A percentile compares a stretch with the other conserved stretches of the same genome.
These are phyloP conservation scores for Helianthus tuberosus DNA, from an alignment of 129 eudicot species.

Conservation along the genomic window DNA sequence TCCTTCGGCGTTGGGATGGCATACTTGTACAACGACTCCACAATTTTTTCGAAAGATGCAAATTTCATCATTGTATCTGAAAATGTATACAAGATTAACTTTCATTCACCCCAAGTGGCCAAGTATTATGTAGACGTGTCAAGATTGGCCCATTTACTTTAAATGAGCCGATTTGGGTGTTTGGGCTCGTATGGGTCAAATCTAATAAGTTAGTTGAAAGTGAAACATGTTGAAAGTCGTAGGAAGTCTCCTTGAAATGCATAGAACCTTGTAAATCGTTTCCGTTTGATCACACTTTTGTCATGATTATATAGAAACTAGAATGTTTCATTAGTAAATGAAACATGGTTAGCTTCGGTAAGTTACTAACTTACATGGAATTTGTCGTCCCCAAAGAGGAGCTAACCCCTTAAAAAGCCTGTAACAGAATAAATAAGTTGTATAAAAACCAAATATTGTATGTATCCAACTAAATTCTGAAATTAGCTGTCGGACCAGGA, in stretches of 20 bases:
- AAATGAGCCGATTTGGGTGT: not conserved
- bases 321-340: not conserved
- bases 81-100: constrained; percentile 1
- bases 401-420: constrained; percentile 75
- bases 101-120: not conserved
- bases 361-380: constrained; percentile 67
- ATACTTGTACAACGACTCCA: constrained; percentile 76
- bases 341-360: not conserved
- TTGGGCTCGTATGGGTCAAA: not conserved
- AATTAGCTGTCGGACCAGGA: too few species aligned
- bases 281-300: not conserved
- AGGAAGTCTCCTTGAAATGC: too few species aligned
- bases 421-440: constrained; percentile 12
- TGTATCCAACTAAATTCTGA: not conserved
- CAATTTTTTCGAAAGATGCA: constrained; percentile 86
- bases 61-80: constrained; percentile 97
- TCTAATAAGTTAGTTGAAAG: not conserved
- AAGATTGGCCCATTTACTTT: not conserved
- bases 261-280: too few species aligned
- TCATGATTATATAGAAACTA: too few species aligned
- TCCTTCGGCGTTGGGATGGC: constrained; percentile 77
- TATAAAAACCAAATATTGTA: not conserved
- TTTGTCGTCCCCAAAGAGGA: constrained; percentile 92
- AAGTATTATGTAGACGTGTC: not conserved
- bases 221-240: too few species aligned